Conservation (phyloP, 176 grass and related monocot species). For the Chloris gayana region DNA sequence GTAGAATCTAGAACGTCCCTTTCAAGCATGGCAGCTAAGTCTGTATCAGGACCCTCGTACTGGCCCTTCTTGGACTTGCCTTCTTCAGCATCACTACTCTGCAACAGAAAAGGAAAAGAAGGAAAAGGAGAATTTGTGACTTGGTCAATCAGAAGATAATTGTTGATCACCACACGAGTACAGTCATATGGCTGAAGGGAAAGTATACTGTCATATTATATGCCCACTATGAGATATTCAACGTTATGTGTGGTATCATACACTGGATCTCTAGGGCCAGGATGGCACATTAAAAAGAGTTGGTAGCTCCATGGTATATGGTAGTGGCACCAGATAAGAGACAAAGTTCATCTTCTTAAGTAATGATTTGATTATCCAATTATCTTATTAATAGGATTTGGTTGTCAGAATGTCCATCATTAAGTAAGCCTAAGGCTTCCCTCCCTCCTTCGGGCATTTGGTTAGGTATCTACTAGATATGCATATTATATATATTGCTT, state of each 20-base stretch:
- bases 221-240: background rate
- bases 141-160: conserved; percentile 4
- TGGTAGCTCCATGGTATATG: background rate
- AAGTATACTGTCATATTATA: background rate
- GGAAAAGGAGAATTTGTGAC: conserved; percentile 14
- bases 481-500: background rate
- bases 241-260: background rate
- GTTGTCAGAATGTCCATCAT: background rate
- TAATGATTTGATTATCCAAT: background rate
- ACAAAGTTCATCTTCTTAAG: conserved; percentile 3
- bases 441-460: background rate
- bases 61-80: conserved; percentile 75
- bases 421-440: background rate
- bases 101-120: conserved; percentile 29
- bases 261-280: background rate
- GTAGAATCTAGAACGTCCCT: conserved; percentile 94
- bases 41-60: conserved; percentile 94
- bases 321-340: background rate
- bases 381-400: background rate
- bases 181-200: background rate
- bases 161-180: background rate
- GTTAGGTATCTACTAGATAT: background rate
- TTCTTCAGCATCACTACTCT: conserved; percentile 86
- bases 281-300: background rate
- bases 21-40: conserved; percentile 96